Evolutionary conservation across 257 asterid genomes (phyloP).

Genomic region (Jasminum sambac): DNA sequence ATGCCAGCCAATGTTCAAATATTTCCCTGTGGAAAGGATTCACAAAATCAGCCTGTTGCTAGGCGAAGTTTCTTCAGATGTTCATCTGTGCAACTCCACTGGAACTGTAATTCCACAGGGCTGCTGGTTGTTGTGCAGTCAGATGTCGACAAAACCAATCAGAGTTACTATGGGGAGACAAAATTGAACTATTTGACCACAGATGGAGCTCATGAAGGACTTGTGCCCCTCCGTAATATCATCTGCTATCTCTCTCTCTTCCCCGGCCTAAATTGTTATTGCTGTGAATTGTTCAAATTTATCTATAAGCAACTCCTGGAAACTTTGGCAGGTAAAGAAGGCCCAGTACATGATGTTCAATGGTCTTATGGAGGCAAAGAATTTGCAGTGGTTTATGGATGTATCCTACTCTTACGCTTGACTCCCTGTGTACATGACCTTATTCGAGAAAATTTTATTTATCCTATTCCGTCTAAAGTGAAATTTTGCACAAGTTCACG

Average conservation of each 20-base stretch:
- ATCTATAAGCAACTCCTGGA: slow-evolving; percentile 21
- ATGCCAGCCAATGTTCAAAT: slow-evolving; percentile 97
- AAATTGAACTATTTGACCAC: slow-evolving; percentile 91
- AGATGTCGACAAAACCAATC: slow-evolving; percentile 98
- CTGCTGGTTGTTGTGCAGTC: slow-evolving; percentile 86
- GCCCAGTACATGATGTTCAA: slow-evolving; percentile 97
- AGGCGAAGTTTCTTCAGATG: slow-evolving; percentile 93
- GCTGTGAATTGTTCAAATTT: slow-evolving; percentile 4
- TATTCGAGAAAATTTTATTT: neutral
- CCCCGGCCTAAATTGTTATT: neutral
- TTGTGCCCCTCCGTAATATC: slow-evolving; percentile 82
- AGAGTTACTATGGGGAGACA: slow-evolving; percentile 97
- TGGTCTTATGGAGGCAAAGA: slow-evolving; percentile 91
- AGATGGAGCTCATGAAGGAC: slow-evolving; percentile 90
- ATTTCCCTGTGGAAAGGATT: slow-evolving; percentile 68
- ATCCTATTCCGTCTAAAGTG: neutral
- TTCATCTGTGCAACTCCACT: slow-evolving; percentile 80
- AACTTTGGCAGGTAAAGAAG: slow-evolving; percentile 80
- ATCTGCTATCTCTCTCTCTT: neutral
- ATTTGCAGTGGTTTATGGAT: slow-evolving; percentile 98
- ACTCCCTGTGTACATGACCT: neutral
- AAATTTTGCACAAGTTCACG: neutral
- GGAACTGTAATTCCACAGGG: slow-evolving; percentile 88
- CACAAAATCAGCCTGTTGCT: slow-evolving; percentile 78
- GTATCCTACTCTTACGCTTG: slow-evolving; percentile 58